Evolutionary conservation across 2,329 filamentous ascomycete genomes (phyloP), one percentile per base, ranked within the genome.

Genomic region (Huntiella moniliformis): DNA sequence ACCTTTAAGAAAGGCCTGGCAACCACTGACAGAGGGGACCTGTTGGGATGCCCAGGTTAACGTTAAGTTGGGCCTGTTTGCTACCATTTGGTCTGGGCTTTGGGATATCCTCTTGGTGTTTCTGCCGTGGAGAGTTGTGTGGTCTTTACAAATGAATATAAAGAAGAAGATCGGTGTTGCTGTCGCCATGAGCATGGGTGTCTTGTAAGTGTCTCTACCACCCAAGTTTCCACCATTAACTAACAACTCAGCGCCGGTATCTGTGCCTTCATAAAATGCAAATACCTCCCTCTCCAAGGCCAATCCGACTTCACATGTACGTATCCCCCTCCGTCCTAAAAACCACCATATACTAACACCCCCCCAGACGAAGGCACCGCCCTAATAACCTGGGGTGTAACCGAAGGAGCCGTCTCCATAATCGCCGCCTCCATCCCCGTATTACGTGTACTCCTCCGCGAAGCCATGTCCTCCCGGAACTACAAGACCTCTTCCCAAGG

Each of bases 161-260:
- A 52, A 54, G 36, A 55, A 57, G 36, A 57, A 55, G 48, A 48
- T 57, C 10, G 49, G 55, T 8, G 54, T 53, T n/a, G 53, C 53
- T 7, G 36, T 52, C 2, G 55, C 54, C 10, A 55, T 57, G 49
- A 55, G 53, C 42, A 47, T 57, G 46, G 54, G 56, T 18, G 41
- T 57, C 13, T 53, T 56, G 54, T 56, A 50, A 51, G 54, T 52
- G 18, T 15, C 10, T 7, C 7, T 8, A 8, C 15, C n/a, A 3
- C 13, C 8, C 7, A 13, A 33, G 5, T 17, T 16, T 42, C 6
- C 11, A 12, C 13, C 4, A 12, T 5, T 34, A 34, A 28, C 22
- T 28, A 28, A 28, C 22, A 28, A 28, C 22, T 28, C 22, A 50
- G 48, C 33, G 48, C 48, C 33, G 48, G 40, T 18, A 8, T 41